Evolutionary conservation across 1,139 yeast genomes (phyloP), one percentile per base, ranked within the genome.

Genomic region (Taphrina sp.): DNA sequence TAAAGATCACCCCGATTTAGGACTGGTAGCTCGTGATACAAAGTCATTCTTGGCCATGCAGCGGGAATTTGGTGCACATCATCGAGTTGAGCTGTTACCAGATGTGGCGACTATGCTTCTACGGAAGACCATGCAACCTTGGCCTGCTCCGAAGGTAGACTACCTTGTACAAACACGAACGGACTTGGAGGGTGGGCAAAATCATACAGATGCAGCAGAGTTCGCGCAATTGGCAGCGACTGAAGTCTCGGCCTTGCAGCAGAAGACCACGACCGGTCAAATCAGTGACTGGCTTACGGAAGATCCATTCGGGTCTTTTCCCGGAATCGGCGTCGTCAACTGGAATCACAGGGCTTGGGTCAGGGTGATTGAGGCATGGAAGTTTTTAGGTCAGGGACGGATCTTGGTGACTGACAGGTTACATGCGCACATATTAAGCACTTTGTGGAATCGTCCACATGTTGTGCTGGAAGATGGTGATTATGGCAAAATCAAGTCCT

Each of bases 281-380:
- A 28, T 47, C 24, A 45, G 38, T 17, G 53, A 47, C 10, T 47
- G 53, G 53, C 34, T 47, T 3, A 19, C 5, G 2, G 20, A 23
- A 24, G 53, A 47, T 8, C 45, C 53, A n/a, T n/a, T n/a, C n/a
- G n/a, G 3, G 26, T 14, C 3, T 16, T 8, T 8, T 24, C 28
- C 12, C 20, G 4, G 10, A 34, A 36, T 10, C 23, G 28, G 26
- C n/a, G n/a, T n/a, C n/a, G n/a, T n/a, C n/a, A 8, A 14, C 3
- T n/a, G 16, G 4, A 23, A 41, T 28, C 19, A 24, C 17, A 24
- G n/a, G 0, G 45, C 45, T 3, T 23, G 20, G n/a, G 23, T 23
- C 2, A 38, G 47, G 10, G 26, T 23, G 16, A 7, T 8, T 2
- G 31, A 22, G 12, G 56, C 43, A 14, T 23, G 28, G 8, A 33